Evolutionary conservation across 2,329 filamentous ascomycete genomes (phyloP).

Genomic region (Phaeosphaeriaceae sp.): DNA sequence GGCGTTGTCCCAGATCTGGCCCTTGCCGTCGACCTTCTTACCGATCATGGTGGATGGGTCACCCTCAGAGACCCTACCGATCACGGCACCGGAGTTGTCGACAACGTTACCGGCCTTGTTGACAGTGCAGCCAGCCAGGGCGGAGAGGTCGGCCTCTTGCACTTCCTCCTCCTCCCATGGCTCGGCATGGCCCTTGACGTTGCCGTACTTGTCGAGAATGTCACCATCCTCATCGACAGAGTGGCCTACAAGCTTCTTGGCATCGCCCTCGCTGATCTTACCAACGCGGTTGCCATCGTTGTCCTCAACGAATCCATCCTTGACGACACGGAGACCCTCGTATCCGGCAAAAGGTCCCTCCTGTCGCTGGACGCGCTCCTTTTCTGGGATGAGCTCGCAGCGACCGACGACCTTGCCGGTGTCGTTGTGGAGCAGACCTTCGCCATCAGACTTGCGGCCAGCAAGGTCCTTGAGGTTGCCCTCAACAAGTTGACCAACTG

Average conservation of each 20-base stretch:
- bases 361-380: conserved; percentile 61
- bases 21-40: conserved; percentile 68
- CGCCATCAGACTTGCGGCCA: conserved; percentile 62
- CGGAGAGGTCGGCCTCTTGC: conserved; percentile 62
- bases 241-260: conserved; percentile 75
- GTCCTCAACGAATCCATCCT: conserved; percentile 77
- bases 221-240: conserved; percentile 83
- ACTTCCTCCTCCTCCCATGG: conserved; percentile 61
- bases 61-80: conserved; percentile 65
- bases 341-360: conserved; percentile 75
- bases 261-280: conserved; percentile 72
- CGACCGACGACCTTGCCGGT: conserved; percentile 63
- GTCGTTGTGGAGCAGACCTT: conserved; percentile 64
- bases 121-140: conserved; percentile 67
- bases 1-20: conserved; percentile 69
- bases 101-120: conserved; percentile 71
- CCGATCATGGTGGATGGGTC: conserved; percentile 64
- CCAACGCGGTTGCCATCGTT: conserved; percentile 80
- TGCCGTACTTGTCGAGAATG: conserved; percentile 77
- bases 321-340: conserved; percentile 68
- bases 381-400: conserved; percentile 64
- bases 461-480: conserved; percentile 64
- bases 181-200: conserved; percentile 66
- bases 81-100: conserved; percentile 64
- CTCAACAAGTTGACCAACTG: conserved; percentile 63